Evolutionary conservation across 768 basidiomycete species (phyloP).

Genomic region (Amanita fuliginea): DNA sequence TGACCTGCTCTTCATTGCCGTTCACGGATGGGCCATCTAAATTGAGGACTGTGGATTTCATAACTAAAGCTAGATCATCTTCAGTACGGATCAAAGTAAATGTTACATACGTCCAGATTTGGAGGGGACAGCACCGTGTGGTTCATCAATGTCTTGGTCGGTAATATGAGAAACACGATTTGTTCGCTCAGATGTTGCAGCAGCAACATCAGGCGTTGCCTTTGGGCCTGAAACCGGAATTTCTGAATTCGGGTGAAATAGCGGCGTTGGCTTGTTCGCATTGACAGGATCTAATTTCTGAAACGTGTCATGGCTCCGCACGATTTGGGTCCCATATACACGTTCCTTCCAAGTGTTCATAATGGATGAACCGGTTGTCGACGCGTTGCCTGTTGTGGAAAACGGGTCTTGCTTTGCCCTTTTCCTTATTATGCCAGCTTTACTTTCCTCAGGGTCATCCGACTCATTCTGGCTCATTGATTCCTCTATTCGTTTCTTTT

Average conservation of each 20-base stretch:
- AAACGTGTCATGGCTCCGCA: not conserved
- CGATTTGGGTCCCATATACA: not conserved
- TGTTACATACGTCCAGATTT: not conserved
- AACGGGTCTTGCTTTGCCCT: conserved; percentile 54
- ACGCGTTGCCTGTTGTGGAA: conserved; percentile 31
- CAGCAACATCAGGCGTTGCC: not conserved
- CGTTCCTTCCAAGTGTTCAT: not conserved
- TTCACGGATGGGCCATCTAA: conserved; percentile 36
- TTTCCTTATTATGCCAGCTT: conserved; percentile 47
- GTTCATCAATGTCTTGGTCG: not conserved
- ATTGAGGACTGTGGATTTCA: conserved; percentile 40
- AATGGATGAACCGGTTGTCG: not conserved
- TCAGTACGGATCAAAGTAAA: not conserved
- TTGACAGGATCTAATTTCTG: not conserved
- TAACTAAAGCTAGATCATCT: conserved; percentile 9
- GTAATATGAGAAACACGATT: not conserved
- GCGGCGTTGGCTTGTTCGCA: not conserved
- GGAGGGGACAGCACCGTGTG: not conserved
- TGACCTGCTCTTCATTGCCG: conserved; percentile 22
- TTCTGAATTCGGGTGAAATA: not conserved
- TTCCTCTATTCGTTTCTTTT: conserved; percentile 32
- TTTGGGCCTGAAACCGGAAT: not conserved
- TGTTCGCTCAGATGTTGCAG: not conserved
- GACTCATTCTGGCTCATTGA: conserved; percentile 18
- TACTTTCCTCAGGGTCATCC: conserved; percentile 49